Conservation (phyloP, 2,329 filamentous ascomycete species). For the Penicillium sp. region DNA sequence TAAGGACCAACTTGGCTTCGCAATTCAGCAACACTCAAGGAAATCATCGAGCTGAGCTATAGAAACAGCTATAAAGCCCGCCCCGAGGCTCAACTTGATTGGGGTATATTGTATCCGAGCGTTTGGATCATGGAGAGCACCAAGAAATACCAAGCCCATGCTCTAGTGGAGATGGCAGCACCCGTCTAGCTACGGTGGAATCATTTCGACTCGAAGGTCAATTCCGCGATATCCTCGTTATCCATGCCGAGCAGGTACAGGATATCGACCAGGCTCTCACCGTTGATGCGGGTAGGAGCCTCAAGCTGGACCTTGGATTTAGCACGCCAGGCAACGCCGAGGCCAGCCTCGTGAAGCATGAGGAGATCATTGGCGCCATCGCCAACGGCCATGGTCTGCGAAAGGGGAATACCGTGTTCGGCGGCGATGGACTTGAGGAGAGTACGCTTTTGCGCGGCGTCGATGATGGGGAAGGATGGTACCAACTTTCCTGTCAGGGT, state of each 20-base stretch:
- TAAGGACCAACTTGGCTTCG: neutral
- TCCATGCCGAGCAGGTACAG: slow-evolving; percentile 56
- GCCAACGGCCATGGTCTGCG: slow-evolving; percentile 57
- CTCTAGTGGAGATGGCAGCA: slow-evolving; percentile 1
- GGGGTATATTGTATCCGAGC: slow-evolving; percentile 1
- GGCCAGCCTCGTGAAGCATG: slow-evolving; percentile 60
- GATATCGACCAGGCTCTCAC: slow-evolving; percentile 55
- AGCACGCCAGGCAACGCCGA: slow-evolving; percentile 62
- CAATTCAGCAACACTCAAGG: neutral
- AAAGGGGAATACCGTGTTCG: slow-evolving; percentile 52
- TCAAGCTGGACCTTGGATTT: slow-evolving; percentile 62
- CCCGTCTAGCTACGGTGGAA: neutral
- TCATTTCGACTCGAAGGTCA: slow-evolving; percentile 29
- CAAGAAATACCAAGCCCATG: neutral
- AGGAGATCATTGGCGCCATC: slow-evolving; percentile 64
- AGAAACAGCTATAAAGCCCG: neutral
- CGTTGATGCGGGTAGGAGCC: slow-evolving; percentile 59
- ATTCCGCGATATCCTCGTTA: slow-evolving; percentile 48
- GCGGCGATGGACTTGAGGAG: slow-evolving; percentile 54
- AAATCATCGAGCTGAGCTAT: neutral
- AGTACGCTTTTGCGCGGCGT: slow-evolving; percentile 56
- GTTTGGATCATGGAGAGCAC: neutral
- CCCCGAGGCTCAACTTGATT: neutral
- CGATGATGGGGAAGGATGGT: slow-evolving; percentile 53
- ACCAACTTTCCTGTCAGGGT: slow-evolving; percentile 57